Evolutionary conservation across 495 filamentous ascomycete species (phyloP).

Genomic region (Hypoxylon intermedium): DNA sequence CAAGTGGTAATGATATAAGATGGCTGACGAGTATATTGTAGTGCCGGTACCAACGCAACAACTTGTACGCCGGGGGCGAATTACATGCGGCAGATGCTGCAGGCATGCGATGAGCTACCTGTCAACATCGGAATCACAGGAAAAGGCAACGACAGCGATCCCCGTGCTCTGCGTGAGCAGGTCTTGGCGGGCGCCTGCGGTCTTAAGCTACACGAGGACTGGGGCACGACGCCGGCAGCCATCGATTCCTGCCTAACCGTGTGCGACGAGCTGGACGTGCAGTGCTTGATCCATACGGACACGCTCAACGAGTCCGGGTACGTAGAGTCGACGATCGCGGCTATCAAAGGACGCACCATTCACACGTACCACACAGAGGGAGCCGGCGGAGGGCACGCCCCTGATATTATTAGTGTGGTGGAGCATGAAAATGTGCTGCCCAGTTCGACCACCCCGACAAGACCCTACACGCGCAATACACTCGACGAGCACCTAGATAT

Average conservation of each 20-base stretch:
- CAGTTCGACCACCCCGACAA: conserved; percentile 89
- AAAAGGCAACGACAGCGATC: conserved; percentile 91
- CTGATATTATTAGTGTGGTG: conserved; percentile 95
- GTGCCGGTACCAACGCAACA: conserved; percentile 92
- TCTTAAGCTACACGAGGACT: conserved; percentile 97
- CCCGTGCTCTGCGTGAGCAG: conserved; percentile 77
- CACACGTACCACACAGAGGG: conserved; percentile 99
- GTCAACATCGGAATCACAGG: conserved; percentile 94
- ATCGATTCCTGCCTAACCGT: conserved; percentile 89
- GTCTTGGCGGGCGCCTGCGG: conserved; percentile 84
- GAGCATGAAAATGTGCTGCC: conserved; percentile 93
- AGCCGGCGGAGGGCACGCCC: conserved; percentile 93
- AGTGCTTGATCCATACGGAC: conserved; percentile 97
- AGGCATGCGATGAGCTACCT: conserved; percentile 85
- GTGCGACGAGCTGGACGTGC: conserved; percentile 90
- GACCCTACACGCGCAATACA: conserved; percentile 91
- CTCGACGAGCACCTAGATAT: conserved; percentile 98
- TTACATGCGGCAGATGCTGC: conserved; percentile 91
- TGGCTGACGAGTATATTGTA: no score
- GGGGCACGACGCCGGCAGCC: conserved; percentile 90
- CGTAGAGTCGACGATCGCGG: conserved; percentile 87
- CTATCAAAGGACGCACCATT: conserved; percentile 89
- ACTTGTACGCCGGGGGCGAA: conserved; percentile 90
- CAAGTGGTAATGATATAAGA: no score
- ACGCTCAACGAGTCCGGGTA: conserved; percentile 98